These are phyloP conservation scores for Wallemia hederae DNA, from an alignment of 1,284 basidiomycete species.

Conservation along the genomic window DNA sequence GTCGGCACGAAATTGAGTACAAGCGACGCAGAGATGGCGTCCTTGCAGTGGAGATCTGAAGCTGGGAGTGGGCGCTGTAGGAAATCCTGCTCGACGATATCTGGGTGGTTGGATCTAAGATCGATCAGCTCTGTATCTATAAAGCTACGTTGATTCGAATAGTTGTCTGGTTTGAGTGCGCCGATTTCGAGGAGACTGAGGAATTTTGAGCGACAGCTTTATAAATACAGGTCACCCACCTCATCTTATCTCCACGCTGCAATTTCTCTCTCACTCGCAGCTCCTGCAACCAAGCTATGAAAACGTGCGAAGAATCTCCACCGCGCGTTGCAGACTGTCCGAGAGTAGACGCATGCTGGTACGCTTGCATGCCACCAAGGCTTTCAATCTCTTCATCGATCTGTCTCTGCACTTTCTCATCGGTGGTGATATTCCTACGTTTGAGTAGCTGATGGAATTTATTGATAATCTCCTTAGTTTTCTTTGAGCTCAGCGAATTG, in stretches of 20 bases:
- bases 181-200: slow-evolving; percentile 53
- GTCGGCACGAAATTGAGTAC: slow-evolving; percentile 68
- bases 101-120: slow-evolving; percentile 43
- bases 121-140: slow-evolving; percentile 45
- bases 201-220: neutral
- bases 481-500: neutral
- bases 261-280: slow-evolving; percentile 16
- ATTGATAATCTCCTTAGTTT: neutral
- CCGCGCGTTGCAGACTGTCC: slow-evolving; percentile 52
- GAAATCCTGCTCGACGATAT: slow-evolving; percentile 53
- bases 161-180: slow-evolving; percentile 54
- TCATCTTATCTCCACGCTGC: slow-evolving; percentile 5
- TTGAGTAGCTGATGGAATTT: neutral
- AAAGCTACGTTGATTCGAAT: slow-evolving; percentile 32
- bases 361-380: neutral
- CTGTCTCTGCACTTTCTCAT: neutral
- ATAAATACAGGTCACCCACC: slow-evolving; percentile 6
- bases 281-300: slow-evolving; percentile 41
- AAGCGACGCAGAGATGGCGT: slow-evolving; percentile 47
- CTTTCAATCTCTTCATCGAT: neutral
- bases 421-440: neutral
- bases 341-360: slow-evolving; percentile 30
- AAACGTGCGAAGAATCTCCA: slow-evolving; percentile 49
- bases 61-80: slow-evolving; percentile 19
- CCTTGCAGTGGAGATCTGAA: slow-evolving; percentile 21